phyloP scores from a whole-genome alignment of 2,329 filamentous ascomycete genomes.

The Cladosporium halotolerans region DNA sequence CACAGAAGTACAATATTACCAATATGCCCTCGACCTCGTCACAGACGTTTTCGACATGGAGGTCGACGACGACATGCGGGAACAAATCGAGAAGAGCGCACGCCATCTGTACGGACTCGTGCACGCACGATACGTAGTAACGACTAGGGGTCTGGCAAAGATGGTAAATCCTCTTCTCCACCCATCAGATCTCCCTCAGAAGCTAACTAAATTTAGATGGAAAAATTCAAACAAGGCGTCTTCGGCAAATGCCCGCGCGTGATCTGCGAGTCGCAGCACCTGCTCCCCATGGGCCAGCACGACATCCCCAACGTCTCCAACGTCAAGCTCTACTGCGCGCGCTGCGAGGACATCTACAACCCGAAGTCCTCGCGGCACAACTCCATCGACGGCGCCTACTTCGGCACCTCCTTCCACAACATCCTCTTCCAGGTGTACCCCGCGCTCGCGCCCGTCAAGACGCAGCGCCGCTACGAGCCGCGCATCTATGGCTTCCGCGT shows the following conservation, averaged over 20 bases:
- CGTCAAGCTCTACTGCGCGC: conserved; percentile 94
- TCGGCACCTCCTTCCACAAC: conserved; percentile 96
- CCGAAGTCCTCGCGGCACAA: conserved; percentile 95
- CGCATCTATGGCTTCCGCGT: conserved; percentile 94
- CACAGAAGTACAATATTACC: conserved; percentile 96
- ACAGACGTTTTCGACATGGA: conserved; percentile 98
- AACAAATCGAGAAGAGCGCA: conserved; percentile 95
- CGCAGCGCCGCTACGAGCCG: conserved; percentile 76
- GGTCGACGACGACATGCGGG: conserved; percentile 96
- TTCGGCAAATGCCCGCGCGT: conserved; percentile 98
- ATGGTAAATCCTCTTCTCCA: conserved; percentile 62
- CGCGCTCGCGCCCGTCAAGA: conserved; percentile 79
- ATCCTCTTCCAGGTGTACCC: conserved; percentile 99
- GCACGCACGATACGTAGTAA: conserved; percentile 94
- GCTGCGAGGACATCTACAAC: conserved; percentile 98
- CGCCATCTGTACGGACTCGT: conserved; percentile 93
- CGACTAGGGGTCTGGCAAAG: conserved; percentile 84
- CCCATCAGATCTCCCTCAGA: background rate
- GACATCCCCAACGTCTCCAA: conserved; percentile 82
- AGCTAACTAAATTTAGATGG: conserved; percentile 57
- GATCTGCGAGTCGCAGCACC: conserved; percentile 84
- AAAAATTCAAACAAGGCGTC: conserved; percentile 97
- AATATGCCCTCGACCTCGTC: conserved; percentile 94
- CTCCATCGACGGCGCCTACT: conserved; percentile 94
- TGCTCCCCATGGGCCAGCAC: conserved; percentile 89